Percentiles rank a stretch among this genome's conserved stretches.
Evolutionary conservation across 495 filamentous ascomycete genomes (phyloP).

Genomic region (Acidiella bohemica): DNA sequence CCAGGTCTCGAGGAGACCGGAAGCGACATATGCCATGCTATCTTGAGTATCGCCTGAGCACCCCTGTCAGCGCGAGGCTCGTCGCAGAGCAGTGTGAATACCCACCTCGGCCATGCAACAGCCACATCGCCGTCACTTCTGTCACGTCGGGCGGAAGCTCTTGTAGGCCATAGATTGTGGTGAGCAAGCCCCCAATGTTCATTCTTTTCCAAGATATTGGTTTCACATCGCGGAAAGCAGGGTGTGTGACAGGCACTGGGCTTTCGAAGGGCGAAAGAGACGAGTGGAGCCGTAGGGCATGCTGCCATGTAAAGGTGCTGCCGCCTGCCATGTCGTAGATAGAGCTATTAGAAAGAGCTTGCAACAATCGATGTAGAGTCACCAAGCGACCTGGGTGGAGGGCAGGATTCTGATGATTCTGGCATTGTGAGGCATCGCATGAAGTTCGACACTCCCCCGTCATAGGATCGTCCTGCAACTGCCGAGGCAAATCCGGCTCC

Average conservation of each 20-base stretch:
- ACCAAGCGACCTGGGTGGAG: no score
- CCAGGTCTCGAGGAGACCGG: conserved; percentile 44
- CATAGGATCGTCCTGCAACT: no score
- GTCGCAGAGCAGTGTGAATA: no score
- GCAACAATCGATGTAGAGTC: no score
- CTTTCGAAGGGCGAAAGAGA: conserved; percentile 17
- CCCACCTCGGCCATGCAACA: conserved; percentile 73
- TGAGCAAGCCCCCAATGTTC: conserved; percentile 61
- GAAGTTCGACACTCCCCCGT: no score
- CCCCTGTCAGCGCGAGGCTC: no score
- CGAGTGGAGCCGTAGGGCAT: conserved; percentile 18
- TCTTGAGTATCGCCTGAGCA: conserved; percentile 51
- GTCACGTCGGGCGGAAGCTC: conserved; percentile 44
- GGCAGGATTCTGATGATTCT: no score
- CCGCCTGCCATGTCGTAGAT: conserved; percentile 19
- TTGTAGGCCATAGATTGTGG: conserved; percentile 63
- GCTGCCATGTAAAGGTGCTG: conserved; percentile 19
- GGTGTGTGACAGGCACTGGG: conserved; percentile 14
- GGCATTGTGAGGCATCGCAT: no score
- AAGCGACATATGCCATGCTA: conserved; percentile 51
- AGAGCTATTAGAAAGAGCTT: no score
- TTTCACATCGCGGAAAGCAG: conserved; percentile 21
- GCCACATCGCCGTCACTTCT: conserved; percentile 63
- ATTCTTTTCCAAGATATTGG: conserved; percentile 46
- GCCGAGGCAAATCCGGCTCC: no score